Evolutionary conservation across 2,329 filamentous ascomycete genomes (phyloP).

Genomic region (Coleophoma cylindrospora): DNA sequence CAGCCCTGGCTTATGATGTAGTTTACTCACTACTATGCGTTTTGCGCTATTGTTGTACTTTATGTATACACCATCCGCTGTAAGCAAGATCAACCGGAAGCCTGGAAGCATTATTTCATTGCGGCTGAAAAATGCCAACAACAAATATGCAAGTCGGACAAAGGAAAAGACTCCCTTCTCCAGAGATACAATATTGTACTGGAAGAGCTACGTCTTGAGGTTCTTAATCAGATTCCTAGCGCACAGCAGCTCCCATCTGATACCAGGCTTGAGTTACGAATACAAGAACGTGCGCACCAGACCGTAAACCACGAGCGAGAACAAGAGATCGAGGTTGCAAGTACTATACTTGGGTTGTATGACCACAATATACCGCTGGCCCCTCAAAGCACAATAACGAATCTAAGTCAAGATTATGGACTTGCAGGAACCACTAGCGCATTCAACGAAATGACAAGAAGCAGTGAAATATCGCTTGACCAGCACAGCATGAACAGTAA

Average conservation of each 20-base stretch:
- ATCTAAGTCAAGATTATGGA: constrained; percentile 9
- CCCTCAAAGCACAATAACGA: constrained; percentile 3
- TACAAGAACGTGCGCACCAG: too few relatives aligned
- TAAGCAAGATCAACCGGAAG: constrained; percentile 19
- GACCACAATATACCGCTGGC: too few relatives aligned
- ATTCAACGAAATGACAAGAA: too few relatives aligned
- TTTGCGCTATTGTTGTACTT: constrained; percentile 37
- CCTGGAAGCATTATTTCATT: constrained; percentile 26
- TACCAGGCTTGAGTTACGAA: too few relatives aligned
- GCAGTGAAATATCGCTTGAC: too few relatives aligned
- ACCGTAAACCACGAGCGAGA: constrained; percentile 2
- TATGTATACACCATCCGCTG: constrained; percentile 40
- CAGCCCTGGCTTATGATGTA: constrained; percentile 2
- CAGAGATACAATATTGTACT: constrained; percentile 37
- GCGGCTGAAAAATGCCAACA: constrained; percentile 34
- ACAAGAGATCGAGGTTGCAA: not conserved
- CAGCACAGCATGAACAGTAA: too few relatives aligned
- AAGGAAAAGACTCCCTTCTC: constrained; percentile 31
- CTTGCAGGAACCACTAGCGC: too few relatives aligned
- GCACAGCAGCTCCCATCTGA: too few relatives aligned
- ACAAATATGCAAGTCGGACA: constrained; percentile 30
- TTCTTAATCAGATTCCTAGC: constrained; percentile 4
- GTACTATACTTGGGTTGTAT: too few relatives aligned
- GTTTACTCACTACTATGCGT: constrained; percentile 38
- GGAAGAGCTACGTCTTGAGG: constrained; percentile 29